A percentile compares a stretch with the other conserved stretches of the same genome.
phyloP scores from a whole-genome alignment of 169 alveolate species.

The Neospora caninum region DNA sequence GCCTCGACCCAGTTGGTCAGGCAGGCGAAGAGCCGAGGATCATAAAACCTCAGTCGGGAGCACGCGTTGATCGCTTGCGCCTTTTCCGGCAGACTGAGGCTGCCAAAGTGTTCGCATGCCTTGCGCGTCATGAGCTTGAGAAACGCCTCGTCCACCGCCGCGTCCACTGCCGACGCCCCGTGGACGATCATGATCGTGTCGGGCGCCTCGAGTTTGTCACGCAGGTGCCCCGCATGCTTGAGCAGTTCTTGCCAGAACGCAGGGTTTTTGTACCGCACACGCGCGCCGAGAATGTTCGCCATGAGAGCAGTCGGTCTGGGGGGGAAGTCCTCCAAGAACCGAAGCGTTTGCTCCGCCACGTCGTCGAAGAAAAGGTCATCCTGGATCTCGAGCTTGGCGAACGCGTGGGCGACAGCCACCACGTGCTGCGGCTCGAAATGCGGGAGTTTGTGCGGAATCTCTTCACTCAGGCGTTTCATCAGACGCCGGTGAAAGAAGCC shows the following conservation, averaged over 20 bases:
- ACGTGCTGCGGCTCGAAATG: conserved; percentile 41
- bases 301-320: conserved; percentile 16
- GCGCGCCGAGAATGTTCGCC: background rate
- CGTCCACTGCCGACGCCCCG: background rate
- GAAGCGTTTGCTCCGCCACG: conserved; percentile 13
- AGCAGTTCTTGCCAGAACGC: background rate
- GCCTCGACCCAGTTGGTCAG: background rate
- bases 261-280: background rate
- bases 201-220: background rate
- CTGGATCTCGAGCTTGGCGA: conserved; percentile 9
- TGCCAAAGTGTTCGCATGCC: background rate
- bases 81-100: background rate
- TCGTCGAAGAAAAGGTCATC: conserved; percentile 5
- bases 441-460: conserved; percentile 33
- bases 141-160: background rate
- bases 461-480: background rate
- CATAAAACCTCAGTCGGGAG: background rate
- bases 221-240: background rate
- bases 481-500: background rate
- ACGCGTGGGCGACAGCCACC: conserved; percentile 28
- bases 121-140: background rate
- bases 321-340: background rate
- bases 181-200: background rate
- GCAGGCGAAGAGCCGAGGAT: background rate
- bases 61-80: conserved; percentile 26